Conservation (phyloP, 805 yeast species). For the Kluyveromyces starmeri region DNA sequence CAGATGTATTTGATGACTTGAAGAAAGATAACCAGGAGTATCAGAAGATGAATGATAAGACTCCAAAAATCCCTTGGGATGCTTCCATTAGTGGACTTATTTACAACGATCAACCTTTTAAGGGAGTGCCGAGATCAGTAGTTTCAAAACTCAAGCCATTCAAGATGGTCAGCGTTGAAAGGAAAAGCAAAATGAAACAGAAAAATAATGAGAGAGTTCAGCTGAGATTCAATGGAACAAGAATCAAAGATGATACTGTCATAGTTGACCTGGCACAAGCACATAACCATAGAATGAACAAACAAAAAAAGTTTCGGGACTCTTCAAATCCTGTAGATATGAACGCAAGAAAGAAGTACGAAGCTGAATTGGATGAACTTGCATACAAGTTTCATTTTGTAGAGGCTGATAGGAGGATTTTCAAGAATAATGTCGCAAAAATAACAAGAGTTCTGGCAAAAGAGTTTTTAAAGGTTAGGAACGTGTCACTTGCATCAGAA, state of each 20-base stretch:
- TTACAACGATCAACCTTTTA: constrained; percentile 28
- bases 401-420: constrained; percentile 19
- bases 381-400: constrained; percentile 21
- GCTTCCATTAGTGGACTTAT: constrained; percentile 32
- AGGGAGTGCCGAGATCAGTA: constrained; percentile 30
- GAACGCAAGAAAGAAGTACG: constrained; percentile 11
- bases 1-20: constrained; percentile 16
- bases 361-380: constrained; percentile 12
- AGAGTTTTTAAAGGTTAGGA: constrained; percentile 19
- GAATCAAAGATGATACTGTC: constrained; percentile 25
- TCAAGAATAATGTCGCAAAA: constrained; percentile 16
- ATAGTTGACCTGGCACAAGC: constrained; percentile 17
- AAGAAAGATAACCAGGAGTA: constrained; percentile 10
- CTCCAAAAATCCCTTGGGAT: constrained; percentile 33
- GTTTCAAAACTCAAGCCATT: constrained; percentile 32
- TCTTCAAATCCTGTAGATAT: constrained; percentile 5
- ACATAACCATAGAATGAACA: neutral
- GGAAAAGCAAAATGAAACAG: constrained; percentile 72
- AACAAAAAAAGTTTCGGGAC: neutral
- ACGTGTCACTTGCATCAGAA: constrained; percentile 17
- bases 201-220: constrained; percentile 50
- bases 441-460: constrained; percentile 16
- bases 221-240: constrained; percentile 27
- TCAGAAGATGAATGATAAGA: constrained; percentile 9
- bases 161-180: constrained; percentile 49